These are phyloP conservation scores for Fusarium goolgardi DNA, from an alignment of 2,329 filamentous ascomycete genomes.

Conservation along the genomic window DNA sequence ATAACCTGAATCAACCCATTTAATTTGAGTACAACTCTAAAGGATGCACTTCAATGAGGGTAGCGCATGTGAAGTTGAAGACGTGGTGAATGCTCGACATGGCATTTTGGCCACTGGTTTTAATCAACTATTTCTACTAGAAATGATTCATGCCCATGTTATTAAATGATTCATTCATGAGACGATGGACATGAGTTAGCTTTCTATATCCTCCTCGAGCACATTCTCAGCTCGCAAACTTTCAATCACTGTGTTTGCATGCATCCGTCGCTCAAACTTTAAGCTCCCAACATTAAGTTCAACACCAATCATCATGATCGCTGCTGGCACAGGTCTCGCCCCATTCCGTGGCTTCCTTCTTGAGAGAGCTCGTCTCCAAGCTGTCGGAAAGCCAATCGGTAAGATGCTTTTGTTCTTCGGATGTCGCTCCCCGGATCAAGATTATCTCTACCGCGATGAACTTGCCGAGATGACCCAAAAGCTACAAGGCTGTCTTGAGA, in stretches of 20 bases:
- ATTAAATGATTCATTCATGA: too few relatives aligned
- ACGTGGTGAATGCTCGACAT: too few relatives aligned
- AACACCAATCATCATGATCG: constrained; percentile 64
- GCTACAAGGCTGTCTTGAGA: constrained; percentile 29
- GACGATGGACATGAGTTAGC: too few relatives aligned
- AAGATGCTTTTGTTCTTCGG: constrained; percentile 65
- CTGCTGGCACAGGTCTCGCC: constrained; percentile 62
- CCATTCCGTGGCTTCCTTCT: constrained; percentile 51
- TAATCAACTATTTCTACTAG: too few relatives aligned
- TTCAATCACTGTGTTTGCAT: constrained; percentile 44
- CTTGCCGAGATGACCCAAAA: constrained; percentile 35
- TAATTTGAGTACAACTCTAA: too few relatives aligned
- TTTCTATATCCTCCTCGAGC: constrained; percentile 70
- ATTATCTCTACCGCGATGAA: constrained; percentile 66
- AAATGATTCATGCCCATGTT: too few relatives aligned
- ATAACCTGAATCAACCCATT: too few relatives aligned
- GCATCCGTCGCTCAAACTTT: constrained; percentile 54
- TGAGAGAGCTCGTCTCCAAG: constrained; percentile 40
- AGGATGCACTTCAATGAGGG: too few relatives aligned
- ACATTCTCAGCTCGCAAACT: constrained; percentile 46
- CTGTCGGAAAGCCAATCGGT: constrained; percentile 39
- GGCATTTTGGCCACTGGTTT: too few relatives aligned
- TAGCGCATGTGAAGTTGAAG: too few relatives aligned
- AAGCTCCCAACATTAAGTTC: constrained; percentile 56
- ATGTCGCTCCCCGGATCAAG: constrained; percentile 63